Conservation (phyloP, 805 yeast genomes). For the Tetrapisispora taiwanensis region DNA sequence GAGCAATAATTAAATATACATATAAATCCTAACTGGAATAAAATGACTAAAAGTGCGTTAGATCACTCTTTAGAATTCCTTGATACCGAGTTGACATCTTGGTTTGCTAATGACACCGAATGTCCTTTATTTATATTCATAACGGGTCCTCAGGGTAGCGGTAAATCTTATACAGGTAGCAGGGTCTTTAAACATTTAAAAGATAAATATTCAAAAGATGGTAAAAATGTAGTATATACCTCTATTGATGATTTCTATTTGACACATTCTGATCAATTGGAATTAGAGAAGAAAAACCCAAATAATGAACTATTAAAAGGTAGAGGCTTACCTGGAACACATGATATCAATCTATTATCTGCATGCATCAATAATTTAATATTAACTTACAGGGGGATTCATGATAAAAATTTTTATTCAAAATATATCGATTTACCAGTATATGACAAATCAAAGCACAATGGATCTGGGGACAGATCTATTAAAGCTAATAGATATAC, state of each 20-base stretch:
- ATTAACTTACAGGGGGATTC: constrained; percentile 14
- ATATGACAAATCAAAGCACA: constrained; percentile 65
- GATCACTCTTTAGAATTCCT: constrained; percentile 11
- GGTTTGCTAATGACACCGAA: constrained; percentile 13
- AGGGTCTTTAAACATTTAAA: constrained; percentile 31
- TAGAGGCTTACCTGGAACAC: constrained; percentile 92
- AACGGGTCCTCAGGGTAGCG: constrained; percentile 74
- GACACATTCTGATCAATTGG: constrained; percentile 49
- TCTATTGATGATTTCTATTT: constrained; percentile 86
- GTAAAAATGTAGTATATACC: constrained; percentile 33
- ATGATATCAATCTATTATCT: constrained; percentile 42
- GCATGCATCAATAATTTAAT: constrained; percentile 27
- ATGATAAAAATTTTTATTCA: constrained; percentile 7
- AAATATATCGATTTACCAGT: constrained; percentile 39
- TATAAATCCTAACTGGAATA: too few relatives aligned
- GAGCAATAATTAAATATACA: too few relatives aligned
- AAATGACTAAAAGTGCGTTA: constrained; percentile 1
- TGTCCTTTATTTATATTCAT: constrained; percentile 45
- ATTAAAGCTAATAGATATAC: constrained; percentile 22
- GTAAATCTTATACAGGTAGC: constrained; percentile 51
- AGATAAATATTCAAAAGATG: constrained; percentile 29
- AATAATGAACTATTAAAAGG: constrained; percentile 56
- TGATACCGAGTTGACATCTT: constrained; percentile 14
- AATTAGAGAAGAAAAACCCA: constrained; percentile 32
- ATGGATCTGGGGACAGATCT: constrained; percentile 74